Evolutionary conservation across 1,284 basidiomycete genomes (phyloP).

Genomic region (Ustilago vetiveriae): DNA sequence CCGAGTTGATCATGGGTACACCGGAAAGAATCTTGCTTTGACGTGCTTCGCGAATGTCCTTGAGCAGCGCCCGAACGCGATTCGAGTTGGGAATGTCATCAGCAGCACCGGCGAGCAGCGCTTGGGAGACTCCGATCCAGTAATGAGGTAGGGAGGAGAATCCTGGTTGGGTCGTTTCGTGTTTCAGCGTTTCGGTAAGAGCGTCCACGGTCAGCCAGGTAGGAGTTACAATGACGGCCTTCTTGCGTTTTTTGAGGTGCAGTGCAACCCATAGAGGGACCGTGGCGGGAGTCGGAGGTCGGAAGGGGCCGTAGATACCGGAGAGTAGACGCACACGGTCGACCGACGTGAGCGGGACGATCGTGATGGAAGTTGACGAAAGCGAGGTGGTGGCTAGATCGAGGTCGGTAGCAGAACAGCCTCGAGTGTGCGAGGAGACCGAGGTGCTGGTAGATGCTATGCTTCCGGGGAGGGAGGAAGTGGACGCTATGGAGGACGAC

Average conservation of each 20-base stretch:
- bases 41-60: conserved; percentile 91
- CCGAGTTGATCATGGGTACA: conserved; percentile 70
- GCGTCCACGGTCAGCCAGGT: conserved; percentile 86
- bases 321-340: conserved; percentile 62
- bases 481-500: conserved; percentile 14
- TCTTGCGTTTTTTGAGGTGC: conserved; percentile 90
- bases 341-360: conserved; percentile 59
- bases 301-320: conserved; percentile 81
- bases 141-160: conserved; percentile 68
- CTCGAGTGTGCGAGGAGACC: conserved; percentile 18
- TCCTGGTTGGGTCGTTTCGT: conserved; percentile 57
- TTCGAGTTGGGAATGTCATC: conserved; percentile 88
- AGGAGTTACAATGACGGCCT: conserved; percentile 89
- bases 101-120: conserved; percentile 71
- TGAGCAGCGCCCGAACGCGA: conserved; percentile 82
- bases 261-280: conserved; percentile 95
- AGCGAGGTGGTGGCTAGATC: conserved; percentile 51
- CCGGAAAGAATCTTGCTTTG: conserved; percentile 91
- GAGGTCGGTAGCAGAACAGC: conserved; percentile 21
- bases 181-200: conserved; percentile 72
- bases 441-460: conserved; percentile 19
- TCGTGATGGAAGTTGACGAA: conserved; percentile 44
- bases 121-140: conserved; percentile 40
- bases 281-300: conserved; percentile 81
- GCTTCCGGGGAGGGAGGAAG: conserved; percentile 7